phyloP scores from a whole-genome alignment of 352 stramenopile species.

The Pythium oligandrum region DNA sequence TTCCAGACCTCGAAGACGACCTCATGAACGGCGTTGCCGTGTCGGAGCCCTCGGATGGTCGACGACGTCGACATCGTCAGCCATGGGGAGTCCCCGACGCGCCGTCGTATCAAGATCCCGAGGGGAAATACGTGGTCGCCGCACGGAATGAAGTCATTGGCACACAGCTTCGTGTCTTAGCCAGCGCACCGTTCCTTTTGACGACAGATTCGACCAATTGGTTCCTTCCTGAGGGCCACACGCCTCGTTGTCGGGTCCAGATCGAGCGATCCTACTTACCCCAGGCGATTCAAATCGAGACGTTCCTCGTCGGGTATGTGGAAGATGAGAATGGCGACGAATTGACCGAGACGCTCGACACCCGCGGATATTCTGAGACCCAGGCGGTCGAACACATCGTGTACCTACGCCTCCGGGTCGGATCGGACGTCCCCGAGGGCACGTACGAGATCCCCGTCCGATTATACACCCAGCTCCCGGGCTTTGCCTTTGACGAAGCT shows the following conservation, averaged over 20 bases:
- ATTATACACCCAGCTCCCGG: conserved; percentile 58
- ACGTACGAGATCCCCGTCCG: conserved; percentile 62
- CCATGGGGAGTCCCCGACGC: conserved; percentile 6
- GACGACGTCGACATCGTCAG: not conserved
- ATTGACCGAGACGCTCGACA: conserved; percentile 59
- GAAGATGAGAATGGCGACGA: conserved; percentile 50
- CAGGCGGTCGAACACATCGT: conserved; percentile 38
- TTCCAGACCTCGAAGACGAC: conserved; percentile 29
- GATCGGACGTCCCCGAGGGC: conserved; percentile 24
- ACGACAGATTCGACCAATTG: conserved; percentile 54
- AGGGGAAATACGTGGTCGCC: conserved; percentile 38
- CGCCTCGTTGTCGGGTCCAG: conserved; percentile 46
- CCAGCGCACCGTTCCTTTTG: conserved; percentile 48
- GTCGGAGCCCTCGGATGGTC: not conserved
- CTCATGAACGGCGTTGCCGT: conserved; percentile 21
- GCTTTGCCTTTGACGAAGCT: conserved; percentile 55
- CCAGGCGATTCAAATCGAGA: conserved; percentile 37
- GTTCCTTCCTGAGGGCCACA: conserved; percentile 49
- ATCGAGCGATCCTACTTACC: conserved; percentile 54
- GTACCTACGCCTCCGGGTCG: conserved; percentile 53
- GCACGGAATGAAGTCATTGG: conserved; percentile 54
- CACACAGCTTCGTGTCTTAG: conserved; percentile 47
- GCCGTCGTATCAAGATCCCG: conserved; percentile 12
- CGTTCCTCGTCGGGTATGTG: conserved; percentile 54
- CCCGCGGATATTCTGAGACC: conserved; percentile 21